Base-by-base conservation (phyloP, 1,284 basidiomycete genomes). In the Boletus semigastroideus region DNA sequence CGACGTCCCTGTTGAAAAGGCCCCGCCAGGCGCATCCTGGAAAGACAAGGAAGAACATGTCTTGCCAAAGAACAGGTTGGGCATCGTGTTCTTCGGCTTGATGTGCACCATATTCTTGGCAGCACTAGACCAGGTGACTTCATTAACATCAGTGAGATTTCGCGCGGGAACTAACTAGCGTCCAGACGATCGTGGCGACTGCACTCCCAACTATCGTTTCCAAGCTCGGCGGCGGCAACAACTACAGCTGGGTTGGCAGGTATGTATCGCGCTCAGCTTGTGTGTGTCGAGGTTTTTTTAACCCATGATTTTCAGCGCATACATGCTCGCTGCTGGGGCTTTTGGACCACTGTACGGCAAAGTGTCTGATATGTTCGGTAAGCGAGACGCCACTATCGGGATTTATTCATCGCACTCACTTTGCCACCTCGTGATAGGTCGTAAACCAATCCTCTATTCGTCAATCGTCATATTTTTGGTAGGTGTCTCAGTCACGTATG, bases 211-310 rank as follows among this genome's bases (percentile, higher is more conserved):
- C 86, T 4, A 90, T 91, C 43, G 86, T 89, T 11, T 71, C 67
- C 12, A 70, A 86, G 38, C 76, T 91, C 1, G 82, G 83, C n/a
- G 85, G 84, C 5, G 87, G 86, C 1, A 77, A 71, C 14, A 73
- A 81, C 40, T 90, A 89, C 60, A 84, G 82, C 55, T 90, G 87
- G 87, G 85, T 89, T 19, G 87, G 85, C 63, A 87, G 78, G 87
- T 85, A 56, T 25, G 74, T 44, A 2, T 42, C 38, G 33, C 43
- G 38, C 38, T 33, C 20, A 42, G 49, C 12, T 40, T 5, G 10
- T 48, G 44, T 27, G 14, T 42, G 2, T 31, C n/a, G 8, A 3
- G 30, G 5, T 22, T 48, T 17, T n/a, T n/a, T 51, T 34, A 53
- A 33, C 31, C 38, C 19, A 6, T 1, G 13, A 16, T 28, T 4